Base-by-base conservation (phyloP, 2,329 filamentous ascomycete species). In the Cadophora malorum region DNA sequence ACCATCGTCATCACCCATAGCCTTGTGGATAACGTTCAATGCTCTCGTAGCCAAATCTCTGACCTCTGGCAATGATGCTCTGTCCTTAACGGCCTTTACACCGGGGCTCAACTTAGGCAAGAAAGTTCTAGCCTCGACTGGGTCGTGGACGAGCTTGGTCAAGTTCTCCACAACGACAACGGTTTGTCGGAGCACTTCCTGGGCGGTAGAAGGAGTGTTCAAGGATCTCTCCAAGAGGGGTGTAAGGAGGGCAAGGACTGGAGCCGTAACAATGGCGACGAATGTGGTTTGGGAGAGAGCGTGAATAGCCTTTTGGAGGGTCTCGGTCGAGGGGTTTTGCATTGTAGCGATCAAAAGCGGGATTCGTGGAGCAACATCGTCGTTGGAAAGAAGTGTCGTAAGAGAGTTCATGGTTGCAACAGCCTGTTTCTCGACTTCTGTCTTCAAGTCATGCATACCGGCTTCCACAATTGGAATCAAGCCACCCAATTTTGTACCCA, bases 281-380 rank as follows among this genome's bases (percentile, higher is more conserved):
- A 99, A 99, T n/a, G 96, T 99, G 12, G 96, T 99, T 83, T 97
- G 93, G 4, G 94, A 97, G 56, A 99, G 85, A 56, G 94, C 96
- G 78, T 97, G 96, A 72, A 99, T 98, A 38, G 96, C 94, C 84
- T 97, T 97, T 79, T 97, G 93, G 66, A 96, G 86, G 33, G 91
- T 93, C 80, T 96, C 89, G 16, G 92, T 85, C 12, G 93, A 97
- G 6, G 96, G 96, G 75, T 97, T 90, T 79, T 97, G 93, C 90
- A 99, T 97, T 60, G 93, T 92, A 79, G 96, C 93, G 80, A 99
- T 90, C 60, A 99, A 86, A 3, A 98, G 88, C 7, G 95, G 94
- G 76, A 99, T 94, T 76, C 94, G 89, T 58, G 95, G 94, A 28
- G 91, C 91, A 65, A 99, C 94, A 80, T 99, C 96, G 82, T 99